phyloP scores from a whole-genome alignment of 75 land plant genomes.

The Selaginella tamariscina region DNA sequence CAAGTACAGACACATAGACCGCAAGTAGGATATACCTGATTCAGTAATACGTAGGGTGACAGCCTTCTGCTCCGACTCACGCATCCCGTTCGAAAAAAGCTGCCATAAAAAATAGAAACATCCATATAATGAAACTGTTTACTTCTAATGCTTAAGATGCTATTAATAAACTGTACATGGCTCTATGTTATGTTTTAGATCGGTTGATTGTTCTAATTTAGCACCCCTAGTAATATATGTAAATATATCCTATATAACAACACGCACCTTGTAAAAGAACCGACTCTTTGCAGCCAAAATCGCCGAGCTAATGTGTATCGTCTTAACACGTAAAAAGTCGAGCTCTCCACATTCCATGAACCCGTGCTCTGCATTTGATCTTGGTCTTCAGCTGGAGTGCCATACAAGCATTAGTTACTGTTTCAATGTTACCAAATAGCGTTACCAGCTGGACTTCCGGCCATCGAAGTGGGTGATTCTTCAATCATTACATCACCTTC shows the following conservation, averaged over 20 bases:
- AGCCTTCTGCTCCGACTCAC: conserved; percentile 88
- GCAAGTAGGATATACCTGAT: conserved; percentile 38
- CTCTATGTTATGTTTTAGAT: too few species aligned
- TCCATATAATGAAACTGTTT: too few species aligned
- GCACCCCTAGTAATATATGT: background rate
- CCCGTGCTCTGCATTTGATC: conserved; percentile 7
- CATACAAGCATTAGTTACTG: background rate
- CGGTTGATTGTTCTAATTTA: too few species aligned
- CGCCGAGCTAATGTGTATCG: conserved; percentile 86
- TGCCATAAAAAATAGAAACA: conserved; percentile 20
- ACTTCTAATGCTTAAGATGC: too few species aligned
- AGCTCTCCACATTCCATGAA: conserved; percentile 58
- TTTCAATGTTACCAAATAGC: background rate
- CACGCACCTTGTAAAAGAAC: conserved; percentile 76
- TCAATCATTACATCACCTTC: conserved; percentile 82
- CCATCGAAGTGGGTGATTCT: conserved; percentile 25
- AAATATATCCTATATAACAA: background rate
- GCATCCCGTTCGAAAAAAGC: conserved; percentile 99
- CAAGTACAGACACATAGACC: background rate
- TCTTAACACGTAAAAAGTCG: conserved; percentile 49
- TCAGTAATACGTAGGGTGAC: conserved; percentile 70
- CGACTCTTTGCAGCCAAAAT: conserved; percentile 96
- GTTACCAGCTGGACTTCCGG: conserved; percentile 25
- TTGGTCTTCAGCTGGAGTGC: background rate
- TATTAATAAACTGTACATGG: too few species aligned